These are phyloP conservation scores for Castanea sativa DNA, from an alignment of 306 rosid genomes.

Conservation along the genomic window DNA sequence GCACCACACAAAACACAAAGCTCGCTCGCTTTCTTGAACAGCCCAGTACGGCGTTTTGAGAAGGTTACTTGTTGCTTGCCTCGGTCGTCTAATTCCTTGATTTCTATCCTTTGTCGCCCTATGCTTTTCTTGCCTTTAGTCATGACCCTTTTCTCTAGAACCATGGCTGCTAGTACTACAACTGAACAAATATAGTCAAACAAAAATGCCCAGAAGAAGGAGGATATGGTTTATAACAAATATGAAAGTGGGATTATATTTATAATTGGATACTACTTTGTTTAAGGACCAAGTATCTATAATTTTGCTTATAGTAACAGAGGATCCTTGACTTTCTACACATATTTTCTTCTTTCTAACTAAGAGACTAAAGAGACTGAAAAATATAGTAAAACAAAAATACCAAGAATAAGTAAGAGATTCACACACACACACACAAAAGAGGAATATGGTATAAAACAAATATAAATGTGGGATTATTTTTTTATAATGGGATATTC, in stretches of 20 bases:
- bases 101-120: conserved; percentile 56
- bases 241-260: background rate
- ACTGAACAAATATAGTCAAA: no score
- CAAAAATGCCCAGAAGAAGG: background rate
- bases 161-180: background rate
- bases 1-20: conserved; percentile 48
- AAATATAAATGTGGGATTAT: background rate
- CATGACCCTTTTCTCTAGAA: background rate
- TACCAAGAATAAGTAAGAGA: background rate
- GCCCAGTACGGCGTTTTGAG: conserved; percentile 47
- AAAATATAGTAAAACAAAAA: no score
- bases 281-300: background rate
- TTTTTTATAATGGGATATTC: background rate
- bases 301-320: background rate
- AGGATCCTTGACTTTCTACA: no score
- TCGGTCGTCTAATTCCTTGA: conserved; percentile 36
- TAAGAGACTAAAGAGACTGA: no score
- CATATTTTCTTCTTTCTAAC: no score
- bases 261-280: background rate
- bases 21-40: conserved; percentile 59
- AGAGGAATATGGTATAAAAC: background rate
- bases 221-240: background rate
- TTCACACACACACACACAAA: no score
- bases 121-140: conserved; percentile 11
- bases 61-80: conserved; percentile 53